phyloP scores from a whole-genome alignment of 1,284 basidiomycete genomes.

The Termitomyces sp. region DNA sequence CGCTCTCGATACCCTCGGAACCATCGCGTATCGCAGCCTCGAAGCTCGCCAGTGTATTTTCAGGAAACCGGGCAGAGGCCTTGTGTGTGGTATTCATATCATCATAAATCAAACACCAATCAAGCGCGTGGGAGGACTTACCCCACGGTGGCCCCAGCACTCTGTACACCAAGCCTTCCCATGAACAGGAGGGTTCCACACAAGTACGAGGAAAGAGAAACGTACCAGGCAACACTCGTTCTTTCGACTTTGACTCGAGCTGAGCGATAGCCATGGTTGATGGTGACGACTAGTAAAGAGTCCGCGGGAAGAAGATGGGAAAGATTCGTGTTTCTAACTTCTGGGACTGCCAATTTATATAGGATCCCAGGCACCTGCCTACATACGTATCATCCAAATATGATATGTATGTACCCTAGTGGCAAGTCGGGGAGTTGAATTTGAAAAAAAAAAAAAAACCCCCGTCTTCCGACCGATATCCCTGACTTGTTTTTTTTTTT shows the following conservation, averaged over 20 bases:
- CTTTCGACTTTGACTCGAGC: not conserved
- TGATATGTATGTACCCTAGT: too few species aligned
- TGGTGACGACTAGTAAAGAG: not conserved
- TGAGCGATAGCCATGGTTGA: constrained; percentile 7
- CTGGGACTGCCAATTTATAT: not conserved
- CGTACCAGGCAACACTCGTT: constrained; percentile 32
- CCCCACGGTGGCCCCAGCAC: constrained; percentile 94
- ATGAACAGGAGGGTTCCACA: not conserved
- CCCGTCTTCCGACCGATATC: not conserved
- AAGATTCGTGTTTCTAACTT: too few species aligned
- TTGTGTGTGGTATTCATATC: constrained; percentile 23
- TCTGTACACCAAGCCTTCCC: constrained; percentile 34
- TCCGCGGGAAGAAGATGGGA: too few species aligned
- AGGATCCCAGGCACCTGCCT: not conserved
- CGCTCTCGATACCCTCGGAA: constrained; percentile 92
- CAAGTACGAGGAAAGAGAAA: constrained; percentile 1
- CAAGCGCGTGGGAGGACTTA: constrained; percentile 36
- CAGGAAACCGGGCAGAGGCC: constrained; percentile 85
- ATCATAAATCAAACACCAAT: not conserved
- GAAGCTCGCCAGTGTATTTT: constrained; percentile 92
- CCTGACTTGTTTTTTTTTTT: not conserved
- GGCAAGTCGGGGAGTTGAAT: too few species aligned
- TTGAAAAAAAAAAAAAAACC: not conserved
- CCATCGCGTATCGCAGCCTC: constrained; percentile 90
- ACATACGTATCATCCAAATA: not conserved